Base-by-base conservation (phyloP, 2,329 filamentous ascomycete genomes). In the Alternaria ventricosa region DNA sequence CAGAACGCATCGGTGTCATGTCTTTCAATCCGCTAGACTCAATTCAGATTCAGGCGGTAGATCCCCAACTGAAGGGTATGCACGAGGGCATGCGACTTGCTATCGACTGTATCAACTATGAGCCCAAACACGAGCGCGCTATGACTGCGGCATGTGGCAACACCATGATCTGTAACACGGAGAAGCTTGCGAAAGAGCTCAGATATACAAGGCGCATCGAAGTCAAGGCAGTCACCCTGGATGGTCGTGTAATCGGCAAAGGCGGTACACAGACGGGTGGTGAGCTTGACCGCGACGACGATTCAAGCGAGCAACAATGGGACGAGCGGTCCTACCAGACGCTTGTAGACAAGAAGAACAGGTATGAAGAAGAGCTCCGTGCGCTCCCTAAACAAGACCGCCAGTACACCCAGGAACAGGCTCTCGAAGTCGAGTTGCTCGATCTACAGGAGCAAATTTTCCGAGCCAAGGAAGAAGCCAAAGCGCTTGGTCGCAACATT, bases 21-120 rank as follows among this genome's bases (percentile, higher is more conserved):
- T 97, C 93, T 1, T 98, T 99, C 79, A 94, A 98, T 67, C 96
- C 96, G 1, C 86, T 99, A 18, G 96, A 99, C 83, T 97, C 97
- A 56, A 97, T 99, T 79, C 96, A 98, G 75, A 94, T 97, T 76
- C 94, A 93, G 78, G 90, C 93, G 11, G 88, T 96, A 63, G 97
- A 97, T 77, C 92, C 93, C 6, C 94, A 93, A 63, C 85, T 99
- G 69, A 97, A 97, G 81, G 93, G 94, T 27, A 91, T 97, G 78
- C 87, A 92, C 59, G 92, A 92, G 43, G 93, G 92, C 49, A 89
- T 90, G 80, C 89, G 95, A 8, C 87, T 97, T 61, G 96, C 95
- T 0, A 97, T 99, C 67, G 96, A 99, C 78, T 96, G 94, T 0
- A 95, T 99, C 72, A 94, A 97, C 75, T 99, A 96, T 75, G 96